These are phyloP conservation scores for Amniculicola lignicola DNA, from an alignment of 495 filamentous ascomycete species.

Conservation along the genomic window DNA sequence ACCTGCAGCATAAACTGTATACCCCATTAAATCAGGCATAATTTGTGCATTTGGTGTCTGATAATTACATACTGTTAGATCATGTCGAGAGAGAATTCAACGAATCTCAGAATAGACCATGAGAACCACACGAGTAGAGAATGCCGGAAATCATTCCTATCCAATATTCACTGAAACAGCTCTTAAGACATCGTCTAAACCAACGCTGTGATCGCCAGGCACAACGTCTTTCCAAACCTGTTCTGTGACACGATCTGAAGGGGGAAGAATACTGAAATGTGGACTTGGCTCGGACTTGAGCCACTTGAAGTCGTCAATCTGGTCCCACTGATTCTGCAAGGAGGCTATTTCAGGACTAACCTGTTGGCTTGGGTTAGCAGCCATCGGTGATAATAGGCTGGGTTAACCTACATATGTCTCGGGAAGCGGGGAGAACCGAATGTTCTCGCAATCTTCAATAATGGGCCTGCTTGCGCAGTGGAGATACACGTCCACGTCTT, in stretches of 20 bases:
- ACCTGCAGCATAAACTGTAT: too few relatives aligned
- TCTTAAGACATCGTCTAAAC: constrained; percentile 65
- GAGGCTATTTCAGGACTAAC: constrained; percentile 28
- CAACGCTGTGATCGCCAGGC: constrained; percentile 58
- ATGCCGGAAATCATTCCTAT: too few relatives aligned
- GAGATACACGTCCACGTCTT: constrained; percentile 76
- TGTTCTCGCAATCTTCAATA: constrained; percentile 78
- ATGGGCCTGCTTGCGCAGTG: constrained; percentile 80
- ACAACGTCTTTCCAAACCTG: constrained; percentile 70
- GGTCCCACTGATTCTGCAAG: constrained; percentile 68
- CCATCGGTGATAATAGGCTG: too few relatives aligned
- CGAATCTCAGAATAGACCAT: too few relatives aligned
- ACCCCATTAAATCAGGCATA: too few relatives aligned
- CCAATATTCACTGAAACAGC: constrained; percentile 40
- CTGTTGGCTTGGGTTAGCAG: not conserved
- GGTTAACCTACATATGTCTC: constrained; percentile 58
- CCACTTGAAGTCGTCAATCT: constrained; percentile 98
- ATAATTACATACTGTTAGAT: too few relatives aligned
- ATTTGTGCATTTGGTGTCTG: too few relatives aligned
- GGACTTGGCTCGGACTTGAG: constrained; percentile 80
- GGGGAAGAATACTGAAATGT: constrained; percentile 74
- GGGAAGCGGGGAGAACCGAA: constrained; percentile 77
- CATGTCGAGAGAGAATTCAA: too few relatives aligned
- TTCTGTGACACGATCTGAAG: constrained; percentile 57
- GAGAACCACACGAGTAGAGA: too few relatives aligned